These are phyloP conservation scores for Dactylis glomerata DNA, from an alignment of 176 grass and related monocot genomes.

Conservation along the genomic window DNA sequence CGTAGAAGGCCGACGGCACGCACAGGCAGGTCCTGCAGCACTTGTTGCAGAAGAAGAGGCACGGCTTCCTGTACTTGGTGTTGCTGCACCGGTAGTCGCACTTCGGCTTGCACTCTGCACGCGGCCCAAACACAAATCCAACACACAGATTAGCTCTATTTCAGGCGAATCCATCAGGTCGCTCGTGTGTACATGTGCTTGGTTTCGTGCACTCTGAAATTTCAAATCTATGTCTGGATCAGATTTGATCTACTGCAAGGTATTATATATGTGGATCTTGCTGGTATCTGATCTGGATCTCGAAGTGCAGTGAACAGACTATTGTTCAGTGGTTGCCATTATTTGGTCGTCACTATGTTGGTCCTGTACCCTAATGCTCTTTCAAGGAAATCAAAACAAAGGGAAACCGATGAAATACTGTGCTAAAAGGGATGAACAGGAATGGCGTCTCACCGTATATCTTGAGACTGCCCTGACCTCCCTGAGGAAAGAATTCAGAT, in stretches of 20 bases:
- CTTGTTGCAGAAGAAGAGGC: slow-evolving; percentile 69
- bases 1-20: slow-evolving; percentile 59
- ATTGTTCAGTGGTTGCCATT: neutral
- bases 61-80: slow-evolving; percentile 57
- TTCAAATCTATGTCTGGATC: neutral
- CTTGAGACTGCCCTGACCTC: slow-evolving; percentile 27
- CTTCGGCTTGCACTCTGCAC: slow-evolving; percentile 45
- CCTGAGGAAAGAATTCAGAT: neutral
- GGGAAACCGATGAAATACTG: no score
- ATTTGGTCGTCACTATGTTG: neutral
- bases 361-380: neutral
- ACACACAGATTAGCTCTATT: neutral
- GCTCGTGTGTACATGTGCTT: neutral
- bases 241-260: neutral
- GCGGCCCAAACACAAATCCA: neutral
- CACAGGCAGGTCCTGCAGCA: slow-evolving; percentile 54
- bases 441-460: slow-evolving; percentile 26
- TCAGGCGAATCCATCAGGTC: neutral
- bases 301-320: neutral
- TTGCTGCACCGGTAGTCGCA: slow-evolving; percentile 43
- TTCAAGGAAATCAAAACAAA: neutral
- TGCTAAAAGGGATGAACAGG: neutral
- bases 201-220: neutral
- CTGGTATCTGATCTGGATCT: neutral
- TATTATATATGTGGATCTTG: neutral